Percentiles rank a stretch among this genome's conserved stretches.
phyloP scores from a whole-genome alignment of 805 yeast genomes.

The Suhomyces tanzawaensis region DNA sequence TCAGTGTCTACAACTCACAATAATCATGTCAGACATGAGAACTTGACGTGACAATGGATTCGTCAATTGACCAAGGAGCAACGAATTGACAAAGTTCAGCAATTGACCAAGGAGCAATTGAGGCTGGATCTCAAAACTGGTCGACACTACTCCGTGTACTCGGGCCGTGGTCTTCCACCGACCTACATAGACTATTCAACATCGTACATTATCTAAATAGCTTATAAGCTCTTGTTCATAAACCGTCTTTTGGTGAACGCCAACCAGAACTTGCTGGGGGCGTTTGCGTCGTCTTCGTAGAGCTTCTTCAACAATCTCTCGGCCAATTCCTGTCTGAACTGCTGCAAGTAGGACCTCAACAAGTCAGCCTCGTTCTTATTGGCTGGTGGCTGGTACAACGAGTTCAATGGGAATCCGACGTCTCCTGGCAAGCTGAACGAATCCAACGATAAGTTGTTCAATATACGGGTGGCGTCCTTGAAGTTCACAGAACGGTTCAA shows the following conservation, averaged over 20 bases:
- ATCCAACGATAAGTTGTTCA: slow-evolving; percentile 85
- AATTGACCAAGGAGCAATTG: no score
- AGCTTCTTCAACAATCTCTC: slow-evolving; percentile 73
- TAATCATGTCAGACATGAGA: no score
- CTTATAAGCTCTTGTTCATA: slow-evolving; percentile 84
- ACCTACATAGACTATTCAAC: no score
- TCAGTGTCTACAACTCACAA: no score
- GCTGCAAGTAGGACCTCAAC: slow-evolving; percentile 78
- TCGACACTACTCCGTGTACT: no score
- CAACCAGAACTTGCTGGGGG: slow-evolving; percentile 91
- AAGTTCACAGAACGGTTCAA: slow-evolving; percentile 49
- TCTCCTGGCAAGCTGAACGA: slow-evolving; percentile 93
- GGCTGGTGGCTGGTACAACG: slow-evolving; percentile 69
- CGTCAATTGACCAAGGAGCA: no score
- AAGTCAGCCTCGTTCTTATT: slow-evolving; percentile 76
- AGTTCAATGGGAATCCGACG: slow-evolving; percentile 87
- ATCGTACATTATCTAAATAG: no score
- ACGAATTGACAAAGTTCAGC: no score
- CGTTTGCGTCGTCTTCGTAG: slow-evolving; percentile 53
- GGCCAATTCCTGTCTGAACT: slow-evolving; percentile 92
- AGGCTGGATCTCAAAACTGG: no score
- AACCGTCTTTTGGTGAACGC: slow-evolving; percentile 93
- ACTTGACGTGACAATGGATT: no score
- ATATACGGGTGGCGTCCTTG: slow-evolving; percentile 60
- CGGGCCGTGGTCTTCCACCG: no score